Percentiles rank a stretch among this genome's conserved stretches.
Evolutionary conservation across 2,329 filamentous ascomycete species (phyloP).

Genomic region (Hypocrella siamensis): DNA sequence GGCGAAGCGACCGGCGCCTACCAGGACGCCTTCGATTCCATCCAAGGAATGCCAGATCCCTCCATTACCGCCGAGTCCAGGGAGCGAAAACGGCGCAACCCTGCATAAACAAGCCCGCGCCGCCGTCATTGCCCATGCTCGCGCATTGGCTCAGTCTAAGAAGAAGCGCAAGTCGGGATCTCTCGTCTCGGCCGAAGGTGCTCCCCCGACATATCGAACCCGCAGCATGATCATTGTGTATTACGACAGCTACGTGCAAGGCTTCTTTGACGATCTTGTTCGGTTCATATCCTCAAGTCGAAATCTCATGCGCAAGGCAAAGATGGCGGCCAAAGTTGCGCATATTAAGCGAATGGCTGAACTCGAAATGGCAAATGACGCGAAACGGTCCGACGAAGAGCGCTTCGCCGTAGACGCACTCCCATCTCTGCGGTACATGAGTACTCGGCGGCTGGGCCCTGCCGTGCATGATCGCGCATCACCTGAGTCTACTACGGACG

Average conservation of each 20-base stretch:
- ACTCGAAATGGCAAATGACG: constrained; percentile 38
- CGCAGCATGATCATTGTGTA: constrained; percentile 74
- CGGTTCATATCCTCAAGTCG: constrained; percentile 65
- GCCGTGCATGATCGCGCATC: constrained; percentile 10
- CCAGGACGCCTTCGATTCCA: constrained; percentile 8
- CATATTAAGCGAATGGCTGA: constrained; percentile 46
- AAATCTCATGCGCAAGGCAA: constrained; percentile 75
- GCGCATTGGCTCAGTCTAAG: constrained; percentile 30
- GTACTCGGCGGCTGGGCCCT: constrained; percentile 17
- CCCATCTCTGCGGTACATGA: constrained; percentile 25
- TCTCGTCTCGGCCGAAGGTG: constrained; percentile 31
- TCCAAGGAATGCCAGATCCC: constrained; percentile 5
- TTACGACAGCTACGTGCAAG: constrained; percentile 79
- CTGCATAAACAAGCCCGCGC: constrained; percentile 24
- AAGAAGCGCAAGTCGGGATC: constrained; percentile 36
- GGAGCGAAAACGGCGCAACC: constrained; percentile 5
- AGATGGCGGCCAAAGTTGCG: constrained; percentile 64
- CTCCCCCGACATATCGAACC: constrained; percentile 44
- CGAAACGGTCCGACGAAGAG: constrained; percentile 22
- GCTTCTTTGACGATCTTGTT: constrained; percentile 67
- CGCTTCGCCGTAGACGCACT: constrained; percentile 14
- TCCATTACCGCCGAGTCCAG: constrained; percentile 13
- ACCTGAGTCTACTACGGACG: constrained; percentile 18
- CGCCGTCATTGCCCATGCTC: constrained; percentile 27
- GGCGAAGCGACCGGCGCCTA: constrained; percentile 3